Conservation (phyloP, 257 asterid genomes). For the Solanum commersonii region DNA sequence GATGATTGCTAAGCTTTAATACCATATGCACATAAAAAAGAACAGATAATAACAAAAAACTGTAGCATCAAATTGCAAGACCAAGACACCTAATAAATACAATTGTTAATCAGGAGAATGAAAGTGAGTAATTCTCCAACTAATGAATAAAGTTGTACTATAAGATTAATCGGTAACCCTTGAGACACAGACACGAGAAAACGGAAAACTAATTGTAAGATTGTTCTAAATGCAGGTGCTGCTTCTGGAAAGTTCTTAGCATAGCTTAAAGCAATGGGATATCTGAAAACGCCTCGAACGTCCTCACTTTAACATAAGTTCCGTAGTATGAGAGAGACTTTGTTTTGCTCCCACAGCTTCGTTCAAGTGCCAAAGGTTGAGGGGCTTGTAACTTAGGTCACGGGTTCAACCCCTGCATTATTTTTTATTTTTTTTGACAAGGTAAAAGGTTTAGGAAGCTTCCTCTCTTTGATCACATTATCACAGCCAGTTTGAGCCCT, state of each 20-base stretch:
- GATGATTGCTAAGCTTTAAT: slow-evolving; percentile 20
- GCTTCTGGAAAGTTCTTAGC: background rate
- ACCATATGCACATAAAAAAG: background rate
- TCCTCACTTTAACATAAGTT: background rate
- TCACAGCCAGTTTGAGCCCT: background rate
- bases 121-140: background rate
- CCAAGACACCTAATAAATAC: background rate
- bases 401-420: background rate
- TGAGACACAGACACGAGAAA: background rate
- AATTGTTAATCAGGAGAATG: background rate
- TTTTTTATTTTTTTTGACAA: background rate
- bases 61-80: background rate
- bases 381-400: background rate
- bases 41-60: background rate
- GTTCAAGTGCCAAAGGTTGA: background rate
- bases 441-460: background rate
- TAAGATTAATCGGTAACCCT: background rate
- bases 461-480: background rate
- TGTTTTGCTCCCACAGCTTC: background rate
- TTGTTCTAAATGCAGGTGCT: background rate
- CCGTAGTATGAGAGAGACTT: background rate
- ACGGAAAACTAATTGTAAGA: background rate
- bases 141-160: background rate
- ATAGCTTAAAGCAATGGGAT: background rate
- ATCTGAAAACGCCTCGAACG: background rate